A percentile compares a stretch with the other conserved stretches of the same genome.
These are phyloP conservation scores for Fusarium papillatum DNA, from an alignment of 2,329 filamentous ascomycete genomes.

Conservation along the genomic window DNA sequence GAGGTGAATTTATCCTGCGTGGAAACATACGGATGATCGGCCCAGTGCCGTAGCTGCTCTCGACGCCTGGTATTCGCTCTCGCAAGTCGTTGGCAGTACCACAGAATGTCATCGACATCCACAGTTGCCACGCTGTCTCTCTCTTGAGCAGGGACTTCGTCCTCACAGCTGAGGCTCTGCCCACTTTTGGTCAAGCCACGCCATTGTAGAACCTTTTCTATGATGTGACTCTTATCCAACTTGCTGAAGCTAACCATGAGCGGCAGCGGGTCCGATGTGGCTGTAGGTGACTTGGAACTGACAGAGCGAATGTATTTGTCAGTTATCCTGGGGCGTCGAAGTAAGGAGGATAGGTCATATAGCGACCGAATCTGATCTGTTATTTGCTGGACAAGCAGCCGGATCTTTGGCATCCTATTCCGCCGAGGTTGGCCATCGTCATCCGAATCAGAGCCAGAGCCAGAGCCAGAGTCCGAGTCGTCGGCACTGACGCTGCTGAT, in stretches of 20 bases:
- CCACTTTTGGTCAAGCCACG: not conserved
- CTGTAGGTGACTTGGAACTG: not conserved
- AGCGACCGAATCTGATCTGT: not conserved
- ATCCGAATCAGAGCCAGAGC: not conserved
- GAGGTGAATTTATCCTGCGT: not conserved
- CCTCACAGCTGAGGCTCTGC: not conserved
- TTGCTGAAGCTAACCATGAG: not conserved
- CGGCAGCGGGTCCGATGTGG: not conserved
- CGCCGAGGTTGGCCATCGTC: not conserved
- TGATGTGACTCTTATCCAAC: not conserved
- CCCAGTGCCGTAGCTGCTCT: not conserved
- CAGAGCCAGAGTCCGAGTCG: not conserved
- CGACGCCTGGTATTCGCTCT: not conserved
- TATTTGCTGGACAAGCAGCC: not conserved
- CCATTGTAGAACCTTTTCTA: not conserved
- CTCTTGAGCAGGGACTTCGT: not conserved
- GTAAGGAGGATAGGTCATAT: not conserved
- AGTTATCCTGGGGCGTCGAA: not conserved
- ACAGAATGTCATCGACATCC: not conserved
- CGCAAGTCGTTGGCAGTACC: not conserved
- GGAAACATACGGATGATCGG: not conserved
- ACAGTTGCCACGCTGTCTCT: not conserved
- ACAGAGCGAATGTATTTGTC: not conserved
- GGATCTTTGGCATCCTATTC: not conserved
- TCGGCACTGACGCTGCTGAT: not conserved